Base-by-base conservation (phyloP, 768 basidiomycete genomes). In the Tylopilus cervinicoccineus region DNA sequence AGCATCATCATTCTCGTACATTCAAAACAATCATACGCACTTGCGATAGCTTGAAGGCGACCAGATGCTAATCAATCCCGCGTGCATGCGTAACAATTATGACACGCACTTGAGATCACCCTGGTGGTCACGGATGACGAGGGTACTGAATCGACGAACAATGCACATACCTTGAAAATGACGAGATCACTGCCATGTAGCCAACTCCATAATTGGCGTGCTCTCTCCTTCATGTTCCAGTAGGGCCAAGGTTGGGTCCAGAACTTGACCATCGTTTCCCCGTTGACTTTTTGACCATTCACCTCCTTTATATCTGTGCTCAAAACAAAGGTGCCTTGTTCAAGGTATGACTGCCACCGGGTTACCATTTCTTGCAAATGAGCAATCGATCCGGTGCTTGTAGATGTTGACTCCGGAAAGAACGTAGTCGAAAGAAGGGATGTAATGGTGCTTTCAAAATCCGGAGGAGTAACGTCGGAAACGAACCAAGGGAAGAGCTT, bases 401-500 rank as follows among this genome's bases (percentile, higher is more conserved):
- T 51, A 8, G 62, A 11, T n/a, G 48, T 40, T 20, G 58, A 39
- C n/a, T 51, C 53, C 10, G 66, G 49, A 60, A 86, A 82, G 73
- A 94, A 93, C 10, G 80, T 70, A 2, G 64, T 26, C 2, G 79
- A 72, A 37, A 85, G 74, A 1, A 93, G 72, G 7, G 73, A 73
- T 2, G 63, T 44, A 47, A 94, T 76, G 0, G 81, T 77, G 41
- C 72, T 66, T 22, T 63, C 56, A 65, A 96, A 96, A 65, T 99
- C 95, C 22, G 76, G 70, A 1, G 95, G 93, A 5, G 89, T 88
- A 23, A 94, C 93, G 64, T 96, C 92, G 11, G 89, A 93, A 38
- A 97, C 94, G 63, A 98, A 99, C 93, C 95, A 99, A 0, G 94
- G 94, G 43, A 97, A 87, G 9, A 88, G 72, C 66, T 99, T 97